A percentile compares a stretch with the other conserved stretches of the same genome.
Evolutionary conservation across 1,284 basidiomycete genomes (phyloP).

Genomic region (Paramarasmius palmivorus): DNA sequence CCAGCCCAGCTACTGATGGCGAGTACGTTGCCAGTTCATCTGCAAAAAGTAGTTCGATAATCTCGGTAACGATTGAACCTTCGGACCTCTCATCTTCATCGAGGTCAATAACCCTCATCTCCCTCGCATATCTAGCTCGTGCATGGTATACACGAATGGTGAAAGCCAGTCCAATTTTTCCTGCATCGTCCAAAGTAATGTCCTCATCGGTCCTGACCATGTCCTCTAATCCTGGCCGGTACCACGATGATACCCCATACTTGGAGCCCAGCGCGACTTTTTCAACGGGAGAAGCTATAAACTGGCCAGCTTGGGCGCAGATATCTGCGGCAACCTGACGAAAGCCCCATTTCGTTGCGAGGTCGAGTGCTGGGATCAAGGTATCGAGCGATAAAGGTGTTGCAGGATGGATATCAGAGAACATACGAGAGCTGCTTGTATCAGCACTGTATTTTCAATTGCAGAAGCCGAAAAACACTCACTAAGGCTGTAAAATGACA

Average conservation of each 20-base stretch:
- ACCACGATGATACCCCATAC: background rate
- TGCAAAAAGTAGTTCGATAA: background rate
- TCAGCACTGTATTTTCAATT: no score
- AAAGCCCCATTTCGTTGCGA: conserved; percentile 2
- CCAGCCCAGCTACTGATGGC: no score
- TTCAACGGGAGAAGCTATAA: background rate
- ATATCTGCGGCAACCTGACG: background rate
- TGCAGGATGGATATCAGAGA: background rate
- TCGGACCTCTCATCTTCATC: background rate
- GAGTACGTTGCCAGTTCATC: background rate
- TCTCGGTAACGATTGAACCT: no score
- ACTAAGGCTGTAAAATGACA: conserved; percentile 1
- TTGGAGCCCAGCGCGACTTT: background rate
- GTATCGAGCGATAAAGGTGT: background rate
- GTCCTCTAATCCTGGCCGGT: background rate
- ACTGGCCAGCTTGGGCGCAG: background rate
- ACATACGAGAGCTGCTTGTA: background rate
- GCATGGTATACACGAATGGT: conserved; percentile 4
- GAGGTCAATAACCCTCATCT: background rate
- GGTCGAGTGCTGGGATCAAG: conserved; percentile 3
- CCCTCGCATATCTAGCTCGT: background rate
- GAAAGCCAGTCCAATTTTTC: conserved; percentile 1
- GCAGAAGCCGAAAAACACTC: background rate
- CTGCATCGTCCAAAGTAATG: conserved; percentile 2
- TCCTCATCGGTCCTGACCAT: conserved; percentile 5